phyloP scores from a whole-genome alignment of 108 stramenopile genomes.

The Pseudonitzschia pungens region DNA sequence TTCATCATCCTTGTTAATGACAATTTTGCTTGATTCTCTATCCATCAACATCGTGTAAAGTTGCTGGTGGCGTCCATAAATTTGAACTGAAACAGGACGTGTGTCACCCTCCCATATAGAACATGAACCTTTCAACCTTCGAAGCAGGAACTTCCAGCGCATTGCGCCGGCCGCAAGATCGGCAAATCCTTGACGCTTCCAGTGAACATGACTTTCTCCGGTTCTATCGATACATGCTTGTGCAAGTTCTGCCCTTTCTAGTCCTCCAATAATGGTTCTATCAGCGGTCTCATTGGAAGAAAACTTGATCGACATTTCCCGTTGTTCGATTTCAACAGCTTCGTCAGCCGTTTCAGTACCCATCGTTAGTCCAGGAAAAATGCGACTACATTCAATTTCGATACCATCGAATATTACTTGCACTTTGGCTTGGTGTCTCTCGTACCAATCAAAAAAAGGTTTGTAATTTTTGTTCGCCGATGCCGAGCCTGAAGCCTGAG shows the following conservation, averaged over 20 bases:
- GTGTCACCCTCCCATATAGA: conserved; percentile 87
- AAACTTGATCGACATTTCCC: conserved; percentile 62
- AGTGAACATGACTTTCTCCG: conserved; percentile 73
- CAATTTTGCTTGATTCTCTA: not conserved
- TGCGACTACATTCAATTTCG: conserved; percentile 43
- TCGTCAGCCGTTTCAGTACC: conserved; percentile 60
- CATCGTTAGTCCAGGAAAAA: conserved; percentile 49
- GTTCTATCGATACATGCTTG: conserved; percentile 72
- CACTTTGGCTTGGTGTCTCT: conserved; percentile 59
- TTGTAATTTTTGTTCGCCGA: conserved; percentile 57
- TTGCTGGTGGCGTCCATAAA: conserved; percentile 45
- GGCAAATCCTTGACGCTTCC: conserved; percentile 90
- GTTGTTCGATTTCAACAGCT: conserved; percentile 82
- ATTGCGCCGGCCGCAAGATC: conserved; percentile 88
- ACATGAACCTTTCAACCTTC: conserved; percentile 80
- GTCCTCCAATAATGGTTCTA: conserved; percentile 73
- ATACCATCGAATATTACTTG: conserved; percentile 72
- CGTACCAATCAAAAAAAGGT: conserved; percentile 86
- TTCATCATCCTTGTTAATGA: conserved; percentile 20
- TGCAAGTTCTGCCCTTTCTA: conserved; percentile 72
- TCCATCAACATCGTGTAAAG: conserved; percentile 16
- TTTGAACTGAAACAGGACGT: conserved; percentile 33
- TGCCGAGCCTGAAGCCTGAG: conserved; percentile 46
- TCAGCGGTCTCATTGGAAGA: conserved; percentile 70
- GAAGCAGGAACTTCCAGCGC: conserved; percentile 79